These are phyloP conservation scores for Leishmania turanica DNA, from an alignment of 208 protist species.

Conservation along the genomic window DNA sequence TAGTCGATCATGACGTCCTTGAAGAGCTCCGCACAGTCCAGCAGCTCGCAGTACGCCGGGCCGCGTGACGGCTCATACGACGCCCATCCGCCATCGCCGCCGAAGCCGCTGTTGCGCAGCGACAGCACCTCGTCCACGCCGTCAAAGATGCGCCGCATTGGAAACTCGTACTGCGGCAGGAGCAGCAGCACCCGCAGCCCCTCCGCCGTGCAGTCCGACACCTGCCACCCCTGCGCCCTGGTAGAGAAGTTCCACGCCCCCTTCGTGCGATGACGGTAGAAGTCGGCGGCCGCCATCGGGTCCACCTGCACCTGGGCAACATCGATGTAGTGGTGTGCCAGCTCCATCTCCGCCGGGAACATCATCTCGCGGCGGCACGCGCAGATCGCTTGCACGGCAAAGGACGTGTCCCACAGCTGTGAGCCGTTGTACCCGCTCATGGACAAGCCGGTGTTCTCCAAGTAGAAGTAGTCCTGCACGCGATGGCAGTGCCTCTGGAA, in stretches of 20 bases:
- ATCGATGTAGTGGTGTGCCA: constrained; percentile 94
- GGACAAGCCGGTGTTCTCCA: constrained; percentile 94
- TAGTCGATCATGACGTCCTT: constrained; percentile 99
- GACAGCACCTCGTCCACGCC: constrained; percentile 95
- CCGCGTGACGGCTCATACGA: constrained; percentile 95
- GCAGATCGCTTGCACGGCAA: constrained; percentile 95
- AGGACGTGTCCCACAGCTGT: constrained; percentile 98
- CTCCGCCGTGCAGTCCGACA: constrained; percentile 97
- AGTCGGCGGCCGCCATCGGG: constrained; percentile 76
- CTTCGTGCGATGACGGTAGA: constrained; percentile 95
- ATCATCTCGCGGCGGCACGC: constrained; percentile 76
- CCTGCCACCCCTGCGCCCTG: constrained; percentile 94
- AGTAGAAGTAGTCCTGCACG: constrained; percentile 97
- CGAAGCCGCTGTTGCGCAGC: constrained; percentile 87
- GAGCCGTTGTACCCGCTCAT: constrained; percentile 99
- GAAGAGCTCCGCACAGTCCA: constrained; percentile 97
- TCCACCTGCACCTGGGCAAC: constrained; percentile 93
- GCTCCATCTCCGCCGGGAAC: constrained; percentile 63
- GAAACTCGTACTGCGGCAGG: constrained; percentile 48
- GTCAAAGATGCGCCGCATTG: constrained; percentile 68
- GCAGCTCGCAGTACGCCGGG: constrained; percentile 88
- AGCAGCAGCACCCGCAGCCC: constrained; percentile 93
- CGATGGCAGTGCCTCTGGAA: constrained; percentile 90
- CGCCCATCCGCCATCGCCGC: constrained; percentile 94
- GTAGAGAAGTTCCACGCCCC: constrained; percentile 98